Evolutionary conservation across 306 rosid species (phyloP), one percentile per base, ranked within the genome.

Genomic region (Senna siamea): DNA sequence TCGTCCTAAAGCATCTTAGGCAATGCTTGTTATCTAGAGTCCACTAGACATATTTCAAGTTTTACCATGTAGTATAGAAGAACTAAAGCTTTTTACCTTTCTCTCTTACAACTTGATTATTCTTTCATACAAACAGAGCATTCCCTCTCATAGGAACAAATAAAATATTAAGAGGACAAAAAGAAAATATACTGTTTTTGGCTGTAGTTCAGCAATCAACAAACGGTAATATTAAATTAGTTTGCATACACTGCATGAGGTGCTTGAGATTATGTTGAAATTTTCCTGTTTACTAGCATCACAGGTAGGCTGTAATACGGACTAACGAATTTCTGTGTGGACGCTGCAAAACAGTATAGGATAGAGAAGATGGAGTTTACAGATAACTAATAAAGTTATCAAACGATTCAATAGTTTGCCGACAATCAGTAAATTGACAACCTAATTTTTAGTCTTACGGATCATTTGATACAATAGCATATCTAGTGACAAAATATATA

Each of bases 1-100:
- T 56, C 57, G 17, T 46, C 61, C 19, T 17, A 72, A 51, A 63
- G 64, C 18, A 74, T 28, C 35, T 64, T 17, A 40, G 15, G 17
- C 61, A 74, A 63, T 8, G 15, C 14, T 50, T 23, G 32, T 28
- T 26, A 22, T 48, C 38, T 20, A 6, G 60, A 46, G 38, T 73
- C 70, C 77, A 73, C 35, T 38, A 23, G 9, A 41, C 30, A 15
- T 10, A 59, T 2, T 13, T 35, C 55, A 46, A 38, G n/a, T 43
- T 70, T 52, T 7, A 18, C 17, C 23, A 70, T 4, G 23, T 22
- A 41, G 19, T 9, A 34, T n/a, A 2, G 56, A 57, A 18, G 13
- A 66, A 26, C 46, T 26, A 46, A 34, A 17, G 5, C 26, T 1
- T 10, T 14, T 38, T 9, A 70, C 20, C 75, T 7, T 40, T 53